Percentiles rank a stretch among this genome's conserved stretches.
phyloP scores from a whole-genome alignment of 208 protist genomes.

The Trypanosoma avium region DNA sequence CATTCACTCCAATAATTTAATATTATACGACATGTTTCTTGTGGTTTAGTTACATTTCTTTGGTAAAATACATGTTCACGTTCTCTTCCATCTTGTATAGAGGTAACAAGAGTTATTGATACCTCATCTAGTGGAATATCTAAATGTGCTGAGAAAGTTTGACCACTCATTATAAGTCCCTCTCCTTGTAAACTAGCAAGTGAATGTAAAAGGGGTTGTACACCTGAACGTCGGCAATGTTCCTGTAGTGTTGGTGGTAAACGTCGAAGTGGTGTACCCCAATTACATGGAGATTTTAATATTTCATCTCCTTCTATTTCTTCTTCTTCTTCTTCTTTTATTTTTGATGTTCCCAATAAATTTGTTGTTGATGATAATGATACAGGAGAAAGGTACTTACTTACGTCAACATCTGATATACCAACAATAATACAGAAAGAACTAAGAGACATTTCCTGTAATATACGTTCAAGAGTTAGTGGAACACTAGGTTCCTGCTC shows the following conservation, averaged over 20 bases:
- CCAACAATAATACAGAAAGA: slow-evolving; percentile 84
- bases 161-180: slow-evolving; percentile 35
- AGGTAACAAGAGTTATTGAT: slow-evolving; percentile 12
- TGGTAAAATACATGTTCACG: neutral
- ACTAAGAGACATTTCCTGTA: slow-evolving; percentile 74
- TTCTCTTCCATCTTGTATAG: slow-evolving; percentile 4
- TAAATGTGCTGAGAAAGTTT: slow-evolving; percentile 26
- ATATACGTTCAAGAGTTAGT: slow-evolving; percentile 41
- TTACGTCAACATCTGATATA: slow-evolving; percentile 50
- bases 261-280: slow-evolving; percentile 44
- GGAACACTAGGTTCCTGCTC: neutral
- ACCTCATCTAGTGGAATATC: slow-evolving; percentile 25
- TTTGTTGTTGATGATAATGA: neutral
- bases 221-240: slow-evolving; percentile 38
- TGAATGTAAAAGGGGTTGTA: slow-evolving; percentile 38
- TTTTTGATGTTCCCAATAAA: too few species aligned
- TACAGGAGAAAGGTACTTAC: slow-evolving; percentile 6
- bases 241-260: slow-evolving; percentile 54
- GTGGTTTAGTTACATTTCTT: neutral
- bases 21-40: slow-evolving; percentile 26
- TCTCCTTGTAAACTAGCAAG: slow-evolving; percentile 43
- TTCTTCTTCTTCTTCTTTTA: too few species aligned
- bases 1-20: slow-evolving; percentile 68
- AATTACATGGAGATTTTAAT: too few species aligned
- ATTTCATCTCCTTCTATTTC: too few species aligned